Conservation (phyloP, 2,329 filamentous ascomycete genomes). For the Cladosporium sphaerospermum region DNA sequence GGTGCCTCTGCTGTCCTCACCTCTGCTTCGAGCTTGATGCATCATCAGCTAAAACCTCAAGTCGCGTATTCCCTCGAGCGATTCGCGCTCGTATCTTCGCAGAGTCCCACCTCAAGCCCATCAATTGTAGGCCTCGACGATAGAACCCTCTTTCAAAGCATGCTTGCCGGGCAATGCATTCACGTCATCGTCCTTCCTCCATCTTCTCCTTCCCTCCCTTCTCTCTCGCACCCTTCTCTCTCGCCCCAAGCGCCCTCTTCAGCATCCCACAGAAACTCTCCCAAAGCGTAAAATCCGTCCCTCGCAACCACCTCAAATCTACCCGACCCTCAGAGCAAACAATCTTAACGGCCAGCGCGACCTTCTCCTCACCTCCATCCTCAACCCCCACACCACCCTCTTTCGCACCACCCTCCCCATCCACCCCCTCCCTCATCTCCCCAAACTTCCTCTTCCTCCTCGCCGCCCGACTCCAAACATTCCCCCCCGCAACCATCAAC, state of each 20-base stretch:
- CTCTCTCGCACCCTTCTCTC: not conserved
- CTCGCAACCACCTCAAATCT: conserved; percentile 65
- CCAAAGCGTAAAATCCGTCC: conserved; percentile 66
- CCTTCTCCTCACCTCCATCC: conserved; percentile 28
- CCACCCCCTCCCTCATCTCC: conserved; percentile 1
- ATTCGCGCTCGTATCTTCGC: no score
- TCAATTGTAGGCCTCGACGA: no score
- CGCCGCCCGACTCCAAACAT: conserved; percentile 74
- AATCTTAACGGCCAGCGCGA: conserved; percentile 38
- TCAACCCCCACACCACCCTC: conserved; percentile 14
- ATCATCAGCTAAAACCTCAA: no score
- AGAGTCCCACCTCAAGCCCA: no score
- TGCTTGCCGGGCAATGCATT: no score
- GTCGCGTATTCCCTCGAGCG: no score
- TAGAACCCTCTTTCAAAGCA: no score
- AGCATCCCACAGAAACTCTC: conserved; percentile 84
- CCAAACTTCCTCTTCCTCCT: conserved; percentile 50
- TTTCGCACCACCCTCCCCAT: conserved; percentile 29
- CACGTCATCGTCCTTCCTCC: no score
- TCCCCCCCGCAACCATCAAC: conserved; percentile 57
- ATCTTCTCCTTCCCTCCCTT: not conserved
- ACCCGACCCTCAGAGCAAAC: conserved; percentile 32
- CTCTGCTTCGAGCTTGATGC: no score
- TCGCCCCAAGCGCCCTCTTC: conserved; percentile 36
- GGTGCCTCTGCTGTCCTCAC: no score